Evolutionary conservation across 345 rosid genomes (phyloP), one percentile per base, ranked within the genome.

Genomic region (Streptanthus diversifolius): DNA sequence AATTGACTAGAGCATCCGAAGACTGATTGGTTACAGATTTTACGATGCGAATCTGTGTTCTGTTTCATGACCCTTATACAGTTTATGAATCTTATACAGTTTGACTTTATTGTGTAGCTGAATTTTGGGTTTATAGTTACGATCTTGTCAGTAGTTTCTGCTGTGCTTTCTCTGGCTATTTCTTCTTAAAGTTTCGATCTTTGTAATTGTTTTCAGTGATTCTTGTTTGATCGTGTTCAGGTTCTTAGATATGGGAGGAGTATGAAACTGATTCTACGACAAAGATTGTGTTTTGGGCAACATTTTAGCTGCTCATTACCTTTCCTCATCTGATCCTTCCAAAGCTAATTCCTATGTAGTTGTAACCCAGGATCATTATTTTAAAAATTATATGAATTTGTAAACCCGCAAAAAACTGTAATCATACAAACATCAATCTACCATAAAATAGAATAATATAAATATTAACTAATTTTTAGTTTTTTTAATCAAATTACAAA

Each of bases 251-350:
- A 81, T 76, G 97, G 98, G 35, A 86, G 85, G 78, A 65, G 79
- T 55, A 76, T 85, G 82, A 80, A 66, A 62, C 88, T 88, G 82
- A 86, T 88, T 45, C 73, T 78, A 63, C 63, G 97, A 90, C 69
- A 81, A 81, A 60, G 83, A 82, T 25, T 93, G 97, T 66, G 96
- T 88, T 33, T 77, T 90, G 73, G 97, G 84, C 48, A 89, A 90
- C 63, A 73, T 87, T 68, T 80, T 93, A 84, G 97, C 93, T 64
- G 96, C 97, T 74, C 85, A 87, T 54, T 89, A 66, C 72, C 83
- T 89, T 49, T 80, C 48, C 45, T 83, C 85, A 52, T 33, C 79
- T 18, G 79, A 84, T 53, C 84, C 85, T 73, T 71, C 82, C 57
- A 78, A 62, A 55, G 85, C 82, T 70, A 14, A 74, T 51, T 37